Percentiles rank a stretch among this genome's conserved stretches.
Evolutionary conservation across 2,329 filamentous ascomycete species (phyloP).

Genomic region (Epichloe hybrida): DNA sequence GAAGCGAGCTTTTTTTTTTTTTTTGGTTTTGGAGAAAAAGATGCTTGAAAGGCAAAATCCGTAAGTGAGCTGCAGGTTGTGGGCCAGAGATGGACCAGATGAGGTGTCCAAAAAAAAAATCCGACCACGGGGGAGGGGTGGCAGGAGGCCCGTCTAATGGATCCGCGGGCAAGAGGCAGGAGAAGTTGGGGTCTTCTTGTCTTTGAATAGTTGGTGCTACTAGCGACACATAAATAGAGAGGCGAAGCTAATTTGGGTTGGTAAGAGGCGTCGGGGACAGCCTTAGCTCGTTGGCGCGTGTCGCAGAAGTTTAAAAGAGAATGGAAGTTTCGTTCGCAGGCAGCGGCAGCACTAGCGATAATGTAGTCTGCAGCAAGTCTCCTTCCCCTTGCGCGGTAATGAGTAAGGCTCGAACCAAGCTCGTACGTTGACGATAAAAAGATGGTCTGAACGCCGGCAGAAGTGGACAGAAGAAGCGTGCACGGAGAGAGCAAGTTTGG

Average conservation of each 20-base stretch:
- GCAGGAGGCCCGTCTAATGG: too few relatives aligned
- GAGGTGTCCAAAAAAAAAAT: background rate
- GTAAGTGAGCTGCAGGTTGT: background rate
- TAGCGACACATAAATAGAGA: background rate
- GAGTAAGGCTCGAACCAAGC: too few relatives aligned
- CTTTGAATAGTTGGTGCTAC: background rate
- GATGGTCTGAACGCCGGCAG: background rate
- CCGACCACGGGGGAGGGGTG: too few relatives aligned
- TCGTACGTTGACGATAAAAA: background rate
- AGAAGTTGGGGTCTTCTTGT: background rate
- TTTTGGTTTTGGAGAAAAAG: background rate
- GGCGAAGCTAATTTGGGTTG: background rate
- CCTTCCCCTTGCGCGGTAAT: too few relatives aligned
- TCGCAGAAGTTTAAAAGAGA: conserved; percentile 3
- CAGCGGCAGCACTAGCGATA: background rate
- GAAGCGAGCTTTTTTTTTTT: background rate
- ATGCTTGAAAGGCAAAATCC: background rate
- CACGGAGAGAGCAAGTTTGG: background rate
- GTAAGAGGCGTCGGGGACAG: background rate
- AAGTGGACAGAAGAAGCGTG: background rate
- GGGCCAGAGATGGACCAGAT: background rate
- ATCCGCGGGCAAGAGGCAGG: background rate
- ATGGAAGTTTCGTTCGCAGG: background rate
- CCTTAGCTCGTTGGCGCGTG: conserved; percentile 3
- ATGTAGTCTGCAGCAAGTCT: too few relatives aligned